Evolutionary conservation across 2,329 filamentous ascomycete species (phyloP), one percentile per base, ranked within the genome.

Genomic region (Aspergillus hiratsukae): DNA sequence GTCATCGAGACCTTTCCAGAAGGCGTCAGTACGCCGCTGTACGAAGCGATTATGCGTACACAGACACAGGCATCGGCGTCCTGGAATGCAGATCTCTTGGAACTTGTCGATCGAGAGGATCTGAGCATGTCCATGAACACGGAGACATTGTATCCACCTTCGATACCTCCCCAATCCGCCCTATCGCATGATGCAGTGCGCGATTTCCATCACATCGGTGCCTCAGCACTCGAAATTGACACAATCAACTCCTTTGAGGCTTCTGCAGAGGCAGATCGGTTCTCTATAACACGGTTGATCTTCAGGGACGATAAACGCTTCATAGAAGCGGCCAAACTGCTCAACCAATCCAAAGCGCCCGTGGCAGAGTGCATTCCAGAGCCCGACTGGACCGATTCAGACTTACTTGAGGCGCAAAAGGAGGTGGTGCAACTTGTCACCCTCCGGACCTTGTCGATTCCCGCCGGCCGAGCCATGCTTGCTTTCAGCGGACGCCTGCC

Each of bases 281-380:
- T 93, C 71, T 83, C 87, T 9, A 86, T 97, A 7, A 95, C 94
- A 29, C 86, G 87, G 52, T 80, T 94, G 8, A 87, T 99, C 28
- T 99, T 97, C 80, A 87, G 87, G 58, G 91, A 97, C 62, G 94
- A 99, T 67, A 86, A 91, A 58, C 87, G 94, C 37, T 87, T 96
- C 54, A 87, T 91, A 59, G 94, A 99, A 75, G 94, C 91, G 0
- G 86, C 87, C 54, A 85, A 83, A 53, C 80, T 99, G 54, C 80
- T 99, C n/a, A 92, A 94, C 55, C 94, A 94, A 28, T 86, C 88
- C 52, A 90, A 88, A 67, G 81, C 90, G 14, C 86, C 93, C 45
- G 78, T 90, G 10, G 86, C 93, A n/a, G 88, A 89, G 52, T 88
- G 93, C 59, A 81, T 87, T 41, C 84, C 87, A 1, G 82, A 91